Percentiles rank a stretch among this genome's conserved stretches.
Conservation (phyloP, 768 basidiomycete species). For the Trametes sanguinea region DNA sequence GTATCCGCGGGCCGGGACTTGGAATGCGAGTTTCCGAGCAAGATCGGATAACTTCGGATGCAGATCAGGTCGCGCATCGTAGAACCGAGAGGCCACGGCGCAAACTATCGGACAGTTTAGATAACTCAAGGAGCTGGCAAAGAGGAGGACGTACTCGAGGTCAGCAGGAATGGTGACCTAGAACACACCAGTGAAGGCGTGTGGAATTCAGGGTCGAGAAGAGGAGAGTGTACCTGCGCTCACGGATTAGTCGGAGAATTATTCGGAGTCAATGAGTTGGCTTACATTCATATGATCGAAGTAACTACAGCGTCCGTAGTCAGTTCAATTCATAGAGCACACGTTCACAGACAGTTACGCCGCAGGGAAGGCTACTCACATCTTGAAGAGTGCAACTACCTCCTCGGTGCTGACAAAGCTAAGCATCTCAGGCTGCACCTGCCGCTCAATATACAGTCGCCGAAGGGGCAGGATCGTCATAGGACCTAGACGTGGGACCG, state of each 20-base stretch:
- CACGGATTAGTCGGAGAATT: slow-evolving; percentile 18
- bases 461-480: slow-evolving; percentile 87
- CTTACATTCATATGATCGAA: slow-evolving; percentile 77
- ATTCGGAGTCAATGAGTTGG: slow-evolving; percentile 14
- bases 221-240: slow-evolving; percentile 69
- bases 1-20: slow-evolving; percentile 81
- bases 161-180: slow-evolving; percentile 91
- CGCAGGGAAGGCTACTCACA: slow-evolving; percentile 52
- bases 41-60: slow-evolving; percentile 78
- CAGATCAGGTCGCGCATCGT: slow-evolving; percentile 77
- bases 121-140: background rate
- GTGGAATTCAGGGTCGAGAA: slow-evolving; percentile 88
- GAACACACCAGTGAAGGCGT: slow-evolving; percentile 93
- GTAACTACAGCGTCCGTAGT: slow-evolving; percentile 47
- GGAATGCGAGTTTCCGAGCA: slow-evolving; percentile 86
- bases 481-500: slow-evolving; percentile 52
- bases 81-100: slow-evolving; percentile 92
- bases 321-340: slow-evolving; percentile 2
- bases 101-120: slow-evolving; percentile 60
- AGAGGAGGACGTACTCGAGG: slow-evolving; percentile 67
- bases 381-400: slow-evolving; percentile 87
- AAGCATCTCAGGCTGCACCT: slow-evolving; percentile 92
- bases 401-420: slow-evolving; percentile 86
- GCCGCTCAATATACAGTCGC: slow-evolving; percentile 81
- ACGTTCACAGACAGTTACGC: slow-evolving; percentile 2